Evolutionary conservation across 2,329 filamentous ascomycete species (phyloP).

Genomic region (Dothideomycetes sp.): DNA sequence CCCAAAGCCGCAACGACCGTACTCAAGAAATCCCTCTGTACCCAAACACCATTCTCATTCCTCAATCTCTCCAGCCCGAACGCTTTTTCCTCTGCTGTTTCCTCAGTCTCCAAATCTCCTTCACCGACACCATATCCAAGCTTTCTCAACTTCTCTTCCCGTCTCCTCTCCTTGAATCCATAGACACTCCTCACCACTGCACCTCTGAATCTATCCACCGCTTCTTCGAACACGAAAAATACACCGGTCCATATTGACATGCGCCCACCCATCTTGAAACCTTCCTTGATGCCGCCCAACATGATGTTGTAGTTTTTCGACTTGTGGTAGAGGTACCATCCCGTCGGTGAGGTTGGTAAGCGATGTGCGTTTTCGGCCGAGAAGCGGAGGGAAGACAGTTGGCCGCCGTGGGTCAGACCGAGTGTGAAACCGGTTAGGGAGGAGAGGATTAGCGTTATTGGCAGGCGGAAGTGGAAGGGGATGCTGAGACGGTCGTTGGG

Average conservation of each 20-base stretch:
- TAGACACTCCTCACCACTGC: slow-evolving; percentile 42
- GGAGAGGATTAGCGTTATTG: slow-evolving; percentile 20
- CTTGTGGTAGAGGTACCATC: slow-evolving; percentile 99
- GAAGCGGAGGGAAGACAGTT: slow-evolving; percentile 55
- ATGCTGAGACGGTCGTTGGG: slow-evolving; percentile 24
- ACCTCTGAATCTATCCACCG: slow-evolving; percentile 67
- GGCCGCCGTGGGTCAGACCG: slow-evolving; percentile 25
- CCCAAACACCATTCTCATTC: slow-evolving; percentile 20
- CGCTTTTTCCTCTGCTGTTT: slow-evolving; percentile 17
- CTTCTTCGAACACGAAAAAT: slow-evolving; percentile 76
- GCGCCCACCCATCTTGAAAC: slow-evolving; percentile 61
- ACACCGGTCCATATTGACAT: slow-evolving; percentile 64
- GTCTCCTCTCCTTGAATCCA: slow-evolving; percentile 30
- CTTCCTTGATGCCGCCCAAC: slow-evolving; percentile 69
- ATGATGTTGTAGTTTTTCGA: slow-evolving; percentile 88
- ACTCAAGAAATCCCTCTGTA: slow-evolving; percentile 62
- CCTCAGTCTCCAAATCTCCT: too few relatives aligned
- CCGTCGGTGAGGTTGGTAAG: slow-evolving; percentile 68
- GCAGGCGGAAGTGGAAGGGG: slow-evolving; percentile 25
- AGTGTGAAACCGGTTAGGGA: slow-evolving; percentile 23
- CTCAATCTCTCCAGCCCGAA: slow-evolving; percentile 18
- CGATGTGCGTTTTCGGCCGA: slow-evolving; percentile 94
- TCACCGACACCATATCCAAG: slow-evolving; percentile 28
- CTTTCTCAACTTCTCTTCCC: slow-evolving; percentile 25
- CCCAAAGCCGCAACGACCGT: slow-evolving; percentile 76